phyloP scores from a whole-genome alignment of 768 basidiomycete species.

The Asterophora parasitica region DNA sequence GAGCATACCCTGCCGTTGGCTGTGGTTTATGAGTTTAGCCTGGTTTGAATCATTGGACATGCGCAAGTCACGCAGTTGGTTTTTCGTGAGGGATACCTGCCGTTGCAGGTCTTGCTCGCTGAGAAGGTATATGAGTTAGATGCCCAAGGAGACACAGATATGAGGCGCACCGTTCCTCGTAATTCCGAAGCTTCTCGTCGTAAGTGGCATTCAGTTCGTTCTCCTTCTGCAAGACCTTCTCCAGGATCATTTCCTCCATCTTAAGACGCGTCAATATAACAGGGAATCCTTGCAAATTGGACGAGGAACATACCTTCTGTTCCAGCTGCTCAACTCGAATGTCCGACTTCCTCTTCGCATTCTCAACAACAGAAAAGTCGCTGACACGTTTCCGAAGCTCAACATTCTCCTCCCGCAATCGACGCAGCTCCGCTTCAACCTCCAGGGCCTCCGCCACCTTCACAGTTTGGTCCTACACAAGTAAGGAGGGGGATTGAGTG shows the following conservation, averaged over 20 bases:
- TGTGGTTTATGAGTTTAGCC: slow-evolving; percentile 87
- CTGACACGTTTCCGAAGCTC: slow-evolving; percentile 67
- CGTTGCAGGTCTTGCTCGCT: slow-evolving; percentile 92
- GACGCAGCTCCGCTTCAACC: slow-evolving; percentile 67
- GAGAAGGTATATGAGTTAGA: slow-evolving; percentile 6
- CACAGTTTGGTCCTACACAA: slow-evolving; percentile 82
- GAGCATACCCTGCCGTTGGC: slow-evolving; percentile 77
- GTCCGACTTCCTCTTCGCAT: slow-evolving; percentile 74
- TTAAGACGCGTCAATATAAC: slow-evolving; percentile 25
- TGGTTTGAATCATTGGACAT: slow-evolving; percentile 90
- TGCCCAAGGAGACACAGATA: background rate
- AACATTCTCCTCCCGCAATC: slow-evolving; percentile 76
- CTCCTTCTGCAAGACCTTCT: slow-evolving; percentile 88
- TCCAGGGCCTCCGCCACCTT: slow-evolving; percentile 79
- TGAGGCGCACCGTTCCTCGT: slow-evolving; percentile 78
- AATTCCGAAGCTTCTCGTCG: slow-evolving; percentile 93
- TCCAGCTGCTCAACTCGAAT: slow-evolving; percentile 73
- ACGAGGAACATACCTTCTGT: slow-evolving; percentile 53
- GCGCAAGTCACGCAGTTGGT: slow-evolving; percentile 86
- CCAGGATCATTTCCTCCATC: slow-evolving; percentile 94
- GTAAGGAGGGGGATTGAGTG: background rate
- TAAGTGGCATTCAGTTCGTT: slow-evolving; percentile 96
- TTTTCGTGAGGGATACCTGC: slow-evolving; percentile 84
- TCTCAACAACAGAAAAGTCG: slow-evolving; percentile 61
- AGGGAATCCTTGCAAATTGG: background rate